These are phyloP conservation scores for Aspergillus fijiensis DNA, from an alignment of 2,329 filamentous ascomycete species.

Conservation along the genomic window DNA sequence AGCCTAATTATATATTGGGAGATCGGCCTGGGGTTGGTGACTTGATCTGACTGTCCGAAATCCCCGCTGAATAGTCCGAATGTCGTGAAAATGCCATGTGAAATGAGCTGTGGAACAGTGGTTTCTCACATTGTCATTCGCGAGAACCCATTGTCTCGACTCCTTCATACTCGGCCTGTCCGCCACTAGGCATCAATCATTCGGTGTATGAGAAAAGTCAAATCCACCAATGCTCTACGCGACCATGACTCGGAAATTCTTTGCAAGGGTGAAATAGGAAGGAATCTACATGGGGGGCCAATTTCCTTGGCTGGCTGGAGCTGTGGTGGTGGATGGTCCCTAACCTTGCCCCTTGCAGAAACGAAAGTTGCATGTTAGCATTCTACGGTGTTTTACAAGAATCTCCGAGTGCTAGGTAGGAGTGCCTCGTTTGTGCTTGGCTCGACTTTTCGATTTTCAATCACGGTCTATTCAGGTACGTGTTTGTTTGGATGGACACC, in stretches of 20 bases:
- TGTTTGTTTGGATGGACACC: slow-evolving; percentile 6
- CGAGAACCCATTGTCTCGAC: not conserved
- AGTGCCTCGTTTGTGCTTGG: not conserved
- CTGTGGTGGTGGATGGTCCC: not conserved
- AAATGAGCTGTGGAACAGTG: not conserved
- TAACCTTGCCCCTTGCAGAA: slow-evolving; percentile 4
- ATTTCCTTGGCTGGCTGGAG: not conserved
- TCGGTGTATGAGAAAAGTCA: not conserved
- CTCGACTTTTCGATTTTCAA: not conserved
- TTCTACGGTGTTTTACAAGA: slow-evolving; percentile 3
- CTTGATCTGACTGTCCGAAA: not conserved
- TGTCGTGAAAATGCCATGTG: not conserved
- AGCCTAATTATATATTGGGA: not conserved
- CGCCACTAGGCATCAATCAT: not conserved
- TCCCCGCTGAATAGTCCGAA: too few species aligned
- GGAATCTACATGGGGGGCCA: not conserved
- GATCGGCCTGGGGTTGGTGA: not conserved
- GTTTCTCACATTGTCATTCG: not conserved
- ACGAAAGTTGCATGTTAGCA: slow-evolving; percentile 1
- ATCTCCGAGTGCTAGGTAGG: not conserved
- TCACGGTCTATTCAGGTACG: not conserved
- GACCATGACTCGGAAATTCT: not conserved
- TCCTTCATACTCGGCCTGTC: slow-evolving; percentile 3
- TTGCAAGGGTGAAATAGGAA: not conserved
- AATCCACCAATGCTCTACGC: not conserved